phyloP scores from a whole-genome alignment of 2,329 filamentous ascomycete species.

The Apiospora koreana region DNA sequence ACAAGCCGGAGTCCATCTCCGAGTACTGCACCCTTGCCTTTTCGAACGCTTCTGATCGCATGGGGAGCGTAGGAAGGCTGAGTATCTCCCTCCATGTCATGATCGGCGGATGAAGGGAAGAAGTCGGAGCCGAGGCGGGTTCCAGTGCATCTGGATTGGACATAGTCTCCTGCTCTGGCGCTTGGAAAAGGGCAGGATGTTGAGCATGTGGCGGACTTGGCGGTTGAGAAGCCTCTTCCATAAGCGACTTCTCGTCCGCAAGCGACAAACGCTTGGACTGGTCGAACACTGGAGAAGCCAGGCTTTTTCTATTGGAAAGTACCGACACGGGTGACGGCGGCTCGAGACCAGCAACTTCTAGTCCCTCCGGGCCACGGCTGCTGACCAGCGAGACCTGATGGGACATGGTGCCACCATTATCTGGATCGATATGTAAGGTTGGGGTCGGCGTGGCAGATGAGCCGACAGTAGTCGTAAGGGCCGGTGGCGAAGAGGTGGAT shows the following conservation, averaged over 20 bases:
- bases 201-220: slow-evolving; percentile 40
- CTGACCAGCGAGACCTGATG: slow-evolving; percentile 40
- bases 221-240: slow-evolving; percentile 36
- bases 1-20: slow-evolving; percentile 73
- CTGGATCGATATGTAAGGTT: slow-evolving; percentile 17
- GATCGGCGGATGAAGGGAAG: slow-evolving; percentile 36
- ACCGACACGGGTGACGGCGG: slow-evolving; percentile 47
- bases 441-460: slow-evolving; percentile 11
- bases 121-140: neutral
- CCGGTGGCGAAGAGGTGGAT: neutral
- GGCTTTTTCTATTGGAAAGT: slow-evolving; percentile 30
- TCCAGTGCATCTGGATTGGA: neutral
- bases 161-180: slow-evolving; percentile 9
- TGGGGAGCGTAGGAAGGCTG: slow-evolving; percentile 61
- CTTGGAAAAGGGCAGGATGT: slow-evolving; percentile 33
- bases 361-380: slow-evolving; percentile 31
- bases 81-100: slow-evolving; percentile 77
- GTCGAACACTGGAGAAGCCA: slow-evolving; percentile 17
- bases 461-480: neutral
- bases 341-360: slow-evolving; percentile 33
- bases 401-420: slow-evolving; percentile 25
- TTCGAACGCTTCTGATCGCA: slow-evolving; percentile 75
- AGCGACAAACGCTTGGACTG: slow-evolving; percentile 35
- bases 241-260: slow-evolving; percentile 46
- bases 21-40: slow-evolving; percentile 72